Base-by-base conservation (phyloP, 2,329 filamentous ascomycete genomes). In the Hypoxylon sp. region DNA sequence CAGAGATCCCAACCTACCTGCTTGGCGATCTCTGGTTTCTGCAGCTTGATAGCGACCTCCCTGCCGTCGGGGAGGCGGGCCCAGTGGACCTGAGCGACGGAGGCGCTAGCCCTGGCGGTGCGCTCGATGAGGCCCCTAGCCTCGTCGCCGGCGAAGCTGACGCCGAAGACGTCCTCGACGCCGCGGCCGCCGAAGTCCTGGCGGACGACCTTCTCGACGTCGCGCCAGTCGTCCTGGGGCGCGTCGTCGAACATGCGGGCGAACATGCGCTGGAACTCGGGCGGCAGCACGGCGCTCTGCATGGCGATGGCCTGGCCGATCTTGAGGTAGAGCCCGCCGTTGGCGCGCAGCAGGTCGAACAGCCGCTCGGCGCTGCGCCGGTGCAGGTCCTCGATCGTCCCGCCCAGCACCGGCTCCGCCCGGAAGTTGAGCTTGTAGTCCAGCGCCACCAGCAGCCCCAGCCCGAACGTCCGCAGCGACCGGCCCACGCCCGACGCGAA, bases 391-490 rank as follows among this genome's bases (percentile, higher is more conserved):
- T 85, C 82, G 35, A 96, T 86, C 17, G 86, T 88, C 47, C 88
- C 85, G 20, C 88, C 91, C 46, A 88, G 83, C 52, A 88, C 83
- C 5, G 94, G 93, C 64, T 92, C 79, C 4, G 90, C 83, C 4
- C 91, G 86, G 75, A 99, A 99, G 76, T 99, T 98, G 74, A 98
- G 80, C 78, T 97, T 98, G 80, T 99, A 98, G 78, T 99, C 95
- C 20, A 93, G 70, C 0, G 93, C 94, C 13, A 96, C 90, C 41
- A 93, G 71, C 9, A 96, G 78, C 6, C 92, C 94, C 2, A 86
- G 86, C 35, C 83, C 82, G 73, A 98, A 97, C 0, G 95, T 97
- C 37, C 89, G 88, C 37, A 90, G 75, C 20, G 90, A 94, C 53
- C 95, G 89, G 31, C 83, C 86, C 21, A 97, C 77, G 10, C 91